Conservation (phyloP, 805 yeast genomes). For the Starmerella gropengiesseri region DNA sequence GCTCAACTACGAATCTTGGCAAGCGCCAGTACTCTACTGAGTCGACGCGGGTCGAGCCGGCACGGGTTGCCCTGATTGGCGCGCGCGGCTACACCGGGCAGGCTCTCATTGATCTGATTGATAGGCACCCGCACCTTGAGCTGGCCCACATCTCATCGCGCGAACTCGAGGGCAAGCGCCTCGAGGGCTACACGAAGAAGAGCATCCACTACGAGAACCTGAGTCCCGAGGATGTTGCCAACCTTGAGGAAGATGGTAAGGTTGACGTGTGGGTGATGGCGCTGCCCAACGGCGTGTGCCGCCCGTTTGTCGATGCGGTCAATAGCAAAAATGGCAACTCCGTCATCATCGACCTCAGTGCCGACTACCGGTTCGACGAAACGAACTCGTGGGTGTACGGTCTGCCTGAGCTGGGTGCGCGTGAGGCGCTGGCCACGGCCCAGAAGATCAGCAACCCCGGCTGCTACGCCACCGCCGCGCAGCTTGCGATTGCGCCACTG, state of each 20-base stretch:
- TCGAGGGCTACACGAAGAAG: slow-evolving; percentile 76
- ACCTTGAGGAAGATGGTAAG: slow-evolving; percentile 60
- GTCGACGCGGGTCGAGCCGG: slow-evolving; percentile 38
- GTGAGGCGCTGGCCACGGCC: slow-evolving; percentile 57
- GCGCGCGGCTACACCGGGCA: slow-evolving; percentile 98
- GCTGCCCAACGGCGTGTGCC: slow-evolving; percentile 91
- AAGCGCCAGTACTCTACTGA: slow-evolving; percentile 1
- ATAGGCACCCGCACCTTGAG: slow-evolving; percentile 78
- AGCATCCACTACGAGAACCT: slow-evolving; percentile 74
- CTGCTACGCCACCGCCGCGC: slow-evolving; percentile 98
- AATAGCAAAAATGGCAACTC: slow-evolving; percentile 44
- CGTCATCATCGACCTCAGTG: slow-evolving; percentile 82
- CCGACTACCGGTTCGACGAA: slow-evolving; percentile 90
- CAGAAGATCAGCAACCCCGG: slow-evolving; percentile 91
- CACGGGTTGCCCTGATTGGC: slow-evolving; percentile 87
- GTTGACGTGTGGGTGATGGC: slow-evolving; percentile 99
- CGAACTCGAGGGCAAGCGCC: slow-evolving; percentile 77
- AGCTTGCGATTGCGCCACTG: slow-evolving; percentile 81
- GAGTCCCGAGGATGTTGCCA: slow-evolving; percentile 73
- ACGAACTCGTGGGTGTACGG: slow-evolving; percentile 89
- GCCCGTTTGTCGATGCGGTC: slow-evolving; percentile 38
- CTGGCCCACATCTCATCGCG: slow-evolving; percentile 91
- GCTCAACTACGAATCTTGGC: no score
- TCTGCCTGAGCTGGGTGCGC: slow-evolving; percentile 76
- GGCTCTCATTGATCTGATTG: slow-evolving; percentile 76